Percentiles rank a stretch among this genome's conserved stretches.
These are phyloP conservation scores for Aspergillus sparsus DNA, from an alignment of 495 filamentous ascomycete genomes.

Conservation along the genomic window DNA sequence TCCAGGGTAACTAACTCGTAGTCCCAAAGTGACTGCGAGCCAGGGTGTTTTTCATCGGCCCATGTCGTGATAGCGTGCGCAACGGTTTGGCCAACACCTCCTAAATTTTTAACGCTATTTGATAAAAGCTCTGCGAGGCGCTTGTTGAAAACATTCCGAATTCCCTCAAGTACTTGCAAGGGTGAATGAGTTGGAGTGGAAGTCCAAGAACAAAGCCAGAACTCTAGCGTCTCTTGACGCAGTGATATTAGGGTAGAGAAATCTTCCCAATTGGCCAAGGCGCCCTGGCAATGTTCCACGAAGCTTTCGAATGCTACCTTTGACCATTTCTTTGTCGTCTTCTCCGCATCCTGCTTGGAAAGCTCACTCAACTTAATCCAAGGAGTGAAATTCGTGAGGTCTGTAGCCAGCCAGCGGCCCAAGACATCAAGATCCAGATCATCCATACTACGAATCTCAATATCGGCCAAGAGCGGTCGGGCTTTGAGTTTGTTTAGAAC, in stretches of 20 bases:
- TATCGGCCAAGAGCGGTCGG: constrained; percentile 67
- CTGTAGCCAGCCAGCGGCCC: constrained; percentile 77
- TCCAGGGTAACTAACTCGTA: constrained; percentile 53
- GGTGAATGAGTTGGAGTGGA: constrained; percentile 49
- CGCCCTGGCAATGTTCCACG: constrained; percentile 56
- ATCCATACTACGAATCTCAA: constrained; percentile 61
- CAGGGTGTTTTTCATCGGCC: constrained; percentile 49
- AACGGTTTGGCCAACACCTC: constrained; percentile 57
- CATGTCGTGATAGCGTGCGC: constrained; percentile 52
- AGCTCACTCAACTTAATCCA: constrained; percentile 87
- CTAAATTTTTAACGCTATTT: constrained; percentile 56
- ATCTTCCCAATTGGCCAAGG: constrained; percentile 56
- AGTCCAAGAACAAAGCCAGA: constrained; percentile 64
- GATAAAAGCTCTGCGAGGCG: constrained; percentile 62
- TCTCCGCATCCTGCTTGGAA: constrained; percentile 60
- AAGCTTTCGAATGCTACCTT: constrained; percentile 66
- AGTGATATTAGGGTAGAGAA: constrained; percentile 68
- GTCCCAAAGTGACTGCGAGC: constrained; percentile 61
- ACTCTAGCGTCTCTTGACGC: constrained; percentile 65
- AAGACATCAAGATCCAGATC: constrained; percentile 81
- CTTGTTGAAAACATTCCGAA: constrained; percentile 68
- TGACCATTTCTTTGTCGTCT: constrained; percentile 73
- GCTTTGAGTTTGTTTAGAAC: constrained; percentile 68
- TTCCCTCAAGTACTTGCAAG: constrained; percentile 62
- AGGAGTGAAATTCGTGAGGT: constrained; percentile 83